A percentile compares a stretch with the other conserved stretches of the same genome.
Evolutionary conservation across 2,329 filamentous ascomycete species (phyloP).

Genomic region (Boeremia lycopersici): DNA sequence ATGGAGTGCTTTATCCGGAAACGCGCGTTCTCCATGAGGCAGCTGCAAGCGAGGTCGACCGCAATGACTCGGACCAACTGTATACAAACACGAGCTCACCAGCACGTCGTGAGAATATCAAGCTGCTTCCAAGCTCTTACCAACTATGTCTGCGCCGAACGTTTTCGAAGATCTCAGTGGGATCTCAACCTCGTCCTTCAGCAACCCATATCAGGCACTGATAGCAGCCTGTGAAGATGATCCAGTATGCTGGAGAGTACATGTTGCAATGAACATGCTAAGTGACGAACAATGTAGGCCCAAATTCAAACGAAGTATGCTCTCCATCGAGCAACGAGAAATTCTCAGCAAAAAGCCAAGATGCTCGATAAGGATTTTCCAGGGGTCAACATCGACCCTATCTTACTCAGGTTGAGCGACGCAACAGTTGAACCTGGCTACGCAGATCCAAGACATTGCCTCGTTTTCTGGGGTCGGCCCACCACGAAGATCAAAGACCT

Average conservation of each 20-base stretch:
- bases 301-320: constrained; percentile 75
- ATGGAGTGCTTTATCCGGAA: background rate
- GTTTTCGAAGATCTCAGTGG: constrained; percentile 50
- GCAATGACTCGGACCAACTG: constrained; percentile 1
- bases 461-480: constrained; percentile 88
- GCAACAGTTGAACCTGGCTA: constrained; percentile 70
- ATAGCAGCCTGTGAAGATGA: constrained; percentile 71
- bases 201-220: constrained; percentile 78
- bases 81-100: background rate
- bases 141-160: constrained; percentile 27
- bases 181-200: constrained; percentile 47
- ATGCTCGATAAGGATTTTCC: constrained; percentile 72
- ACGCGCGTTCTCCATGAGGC: background rate
- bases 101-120: background rate
- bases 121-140: background rate
- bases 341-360: constrained; percentile 74
- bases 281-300: constrained; percentile 50
- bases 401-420: constrained; percentile 72
- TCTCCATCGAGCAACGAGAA: constrained; percentile 75
- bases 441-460: constrained; percentile 76
- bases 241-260: constrained; percentile 58
- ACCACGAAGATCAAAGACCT: constrained; percentile 72
- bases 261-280: background rate
- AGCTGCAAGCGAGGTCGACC: background rate
- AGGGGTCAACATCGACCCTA: constrained; percentile 76